phyloP scores from a whole-genome alignment of 345 rosid genomes.

The Orychophragmus violaceus region DNA sequence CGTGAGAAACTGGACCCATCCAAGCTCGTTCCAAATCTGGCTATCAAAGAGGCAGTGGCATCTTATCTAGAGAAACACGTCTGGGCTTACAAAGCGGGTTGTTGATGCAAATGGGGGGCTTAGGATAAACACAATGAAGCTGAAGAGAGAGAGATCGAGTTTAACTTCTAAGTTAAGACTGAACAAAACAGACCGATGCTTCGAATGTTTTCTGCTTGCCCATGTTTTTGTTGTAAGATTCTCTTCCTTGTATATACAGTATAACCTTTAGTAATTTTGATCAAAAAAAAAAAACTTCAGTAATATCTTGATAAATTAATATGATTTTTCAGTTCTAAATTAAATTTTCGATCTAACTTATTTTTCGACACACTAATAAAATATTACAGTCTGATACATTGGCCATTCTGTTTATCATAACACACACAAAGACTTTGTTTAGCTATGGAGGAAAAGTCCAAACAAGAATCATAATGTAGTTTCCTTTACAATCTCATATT shows the following conservation, averaged over 20 bases:
- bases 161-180: background rate
- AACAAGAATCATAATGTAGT: background rate
- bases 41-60: conserved; percentile 82
- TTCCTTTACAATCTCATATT: background rate
- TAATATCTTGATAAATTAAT: too few species aligned
- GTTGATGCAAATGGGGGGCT: conserved; percentile 6
- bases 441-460: background rate
- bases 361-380: too few species aligned
- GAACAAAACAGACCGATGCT: background rate
- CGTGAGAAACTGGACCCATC: conserved; percentile 50
- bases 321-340: too few species aligned
- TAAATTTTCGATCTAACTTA: too few species aligned
- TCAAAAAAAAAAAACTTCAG: too few species aligned
- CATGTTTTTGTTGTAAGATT: conserved; percentile 1
- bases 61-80: conserved; percentile 62
- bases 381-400: too few species aligned
- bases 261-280: too few species aligned
- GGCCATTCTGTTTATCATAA: background rate
- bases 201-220: background rate
- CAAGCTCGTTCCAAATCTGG: conserved; percentile 66
- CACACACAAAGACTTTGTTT: background rate
- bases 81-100: conserved; percentile 65
- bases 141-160: background rate
- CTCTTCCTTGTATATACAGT: background rate
- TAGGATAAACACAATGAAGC: background rate